phyloP scores from a whole-genome alignment of 176 grass and related monocot genomes.

The Raddia guianensis region DNA sequence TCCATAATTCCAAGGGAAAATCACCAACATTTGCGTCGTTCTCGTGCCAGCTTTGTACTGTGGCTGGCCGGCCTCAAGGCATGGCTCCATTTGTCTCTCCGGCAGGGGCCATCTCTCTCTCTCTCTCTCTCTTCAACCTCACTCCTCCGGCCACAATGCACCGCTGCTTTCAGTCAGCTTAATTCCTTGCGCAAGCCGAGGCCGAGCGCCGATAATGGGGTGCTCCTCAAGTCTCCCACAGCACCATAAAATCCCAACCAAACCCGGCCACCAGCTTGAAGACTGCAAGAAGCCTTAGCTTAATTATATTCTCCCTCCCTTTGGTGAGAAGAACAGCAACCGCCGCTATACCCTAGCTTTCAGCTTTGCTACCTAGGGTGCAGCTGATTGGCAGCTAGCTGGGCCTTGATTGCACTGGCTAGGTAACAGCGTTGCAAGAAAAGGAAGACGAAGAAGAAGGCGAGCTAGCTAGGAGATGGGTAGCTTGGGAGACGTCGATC shows the following conservation, averaged over 20 bases:
- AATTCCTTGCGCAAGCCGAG: slow-evolving; percentile 23
- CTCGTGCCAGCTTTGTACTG: slow-evolving; percentile 35
- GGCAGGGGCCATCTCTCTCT: neutral
- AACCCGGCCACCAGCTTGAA: slow-evolving; percentile 11
- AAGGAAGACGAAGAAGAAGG: neutral
- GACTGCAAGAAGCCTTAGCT: slow-evolving; percentile 12
- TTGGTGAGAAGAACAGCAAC: slow-evolving; percentile 29
- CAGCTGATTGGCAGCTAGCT: neutral
- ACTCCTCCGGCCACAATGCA: slow-evolving; percentile 31
- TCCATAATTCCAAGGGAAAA: slow-evolving; percentile 12
- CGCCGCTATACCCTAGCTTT: slow-evolving; percentile 13
- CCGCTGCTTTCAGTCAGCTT: slow-evolving; percentile 28
- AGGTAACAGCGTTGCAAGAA: neutral
- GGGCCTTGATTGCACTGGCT: neutral
- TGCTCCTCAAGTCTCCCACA: slow-evolving; percentile 50
- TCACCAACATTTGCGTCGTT: slow-evolving; percentile 33
- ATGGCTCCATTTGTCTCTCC: slow-evolving; percentile 40
- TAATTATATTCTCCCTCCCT: slow-evolving; percentile 1
- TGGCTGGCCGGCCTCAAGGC: slow-evolving; percentile 2
- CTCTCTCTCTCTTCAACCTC: slow-evolving; percentile 35
- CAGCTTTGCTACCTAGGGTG: neutral
- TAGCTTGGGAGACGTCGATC: slow-evolving; percentile 67
- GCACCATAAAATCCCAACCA: slow-evolving; percentile 60
- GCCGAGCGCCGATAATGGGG: slow-evolving; percentile 33
- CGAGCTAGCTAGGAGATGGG: slow-evolving; percentile 46